Evolutionary conservation across 352 stramenopile species (phyloP), one percentile per base, ranked within the genome.

Genomic region (Phytophthora constricta): DNA sequence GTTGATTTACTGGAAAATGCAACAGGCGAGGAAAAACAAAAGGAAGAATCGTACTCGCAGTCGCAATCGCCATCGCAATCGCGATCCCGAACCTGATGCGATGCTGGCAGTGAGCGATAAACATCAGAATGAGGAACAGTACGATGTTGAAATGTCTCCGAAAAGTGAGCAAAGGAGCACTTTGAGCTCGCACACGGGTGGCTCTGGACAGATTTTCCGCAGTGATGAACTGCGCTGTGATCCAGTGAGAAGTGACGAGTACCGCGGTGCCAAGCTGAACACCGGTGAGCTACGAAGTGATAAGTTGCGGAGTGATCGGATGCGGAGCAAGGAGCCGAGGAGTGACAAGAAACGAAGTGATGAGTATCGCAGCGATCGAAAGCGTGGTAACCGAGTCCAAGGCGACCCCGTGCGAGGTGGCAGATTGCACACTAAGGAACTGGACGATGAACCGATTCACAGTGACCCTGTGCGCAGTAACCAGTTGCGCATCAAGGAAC

Each of bases 81-180:
- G 59, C 17, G 41, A 28, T 7, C 46, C 16, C 16, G 58, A 37
- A 0, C 56, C 56, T 9, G 72, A 80, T 37, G 41, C 70, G 4
- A 45, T 64, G 19, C 27, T 80, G 47, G 69, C 62, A 17, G 53
- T 75, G 19, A 72, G 56, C 67, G 65, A 72, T 47, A 77, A 80
- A 26, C 54, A 74, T 7, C 47, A 70, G 3, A 62, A 70, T 20
- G 62, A 74, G 42, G 55, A 76, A 13, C 60, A 48, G 16, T 78
- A 78, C 42, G 64, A 42, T 3, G 56, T 58, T 5, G 65, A 76
- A n/a, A 65, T 74, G 57, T 74, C 69, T 1, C 64, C 72, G 5
- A 37, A 17, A 45, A 74, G 48, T 46, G 64, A 74, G 4, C 54
- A 64, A 34, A 58, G 42, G 26, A 75, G 57, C 39, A 67, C 53